Conservation (phyloP, 495 filamentous ascomycete species). For the Penicillium longicatenatum region DNA sequence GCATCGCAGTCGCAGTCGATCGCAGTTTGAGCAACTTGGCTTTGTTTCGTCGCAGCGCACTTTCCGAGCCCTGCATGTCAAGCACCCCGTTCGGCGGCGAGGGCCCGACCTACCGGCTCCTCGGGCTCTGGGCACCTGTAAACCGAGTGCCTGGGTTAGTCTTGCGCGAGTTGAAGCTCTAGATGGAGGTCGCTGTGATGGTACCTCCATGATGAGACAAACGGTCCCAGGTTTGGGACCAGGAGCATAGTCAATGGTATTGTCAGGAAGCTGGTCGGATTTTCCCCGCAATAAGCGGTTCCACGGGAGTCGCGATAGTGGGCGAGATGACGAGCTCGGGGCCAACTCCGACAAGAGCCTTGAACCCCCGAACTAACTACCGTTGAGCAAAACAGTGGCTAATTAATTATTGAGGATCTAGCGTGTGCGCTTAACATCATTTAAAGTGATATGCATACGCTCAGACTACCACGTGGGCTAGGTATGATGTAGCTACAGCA, state of each 20-base stretch:
- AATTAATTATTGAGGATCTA: neutral
- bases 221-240: neutral
- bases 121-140: conserved; percentile 37
- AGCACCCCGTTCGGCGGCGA: conserved; percentile 46
- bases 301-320: conserved; percentile 20
- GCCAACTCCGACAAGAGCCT: neutral
- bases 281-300: conserved; percentile 32
- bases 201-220: conserved; percentile 29
- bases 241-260: conserved; percentile 4
- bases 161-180: neutral
- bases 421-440: neutral
- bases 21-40: conserved; percentile 42
- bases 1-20: conserved; percentile 39
- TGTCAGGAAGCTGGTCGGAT: conserved; percentile 1
- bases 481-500: neutral
- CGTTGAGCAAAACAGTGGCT: neutral
- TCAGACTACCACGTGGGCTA: conserved; percentile 5
- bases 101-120: conserved; percentile 44
- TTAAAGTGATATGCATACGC: conserved; percentile 3
- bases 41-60: conserved; percentile 48
- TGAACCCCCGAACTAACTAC: neutral
- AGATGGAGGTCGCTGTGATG: neutral
- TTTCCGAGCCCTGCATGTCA: conserved; percentile 49
- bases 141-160: conserved; percentile 42
- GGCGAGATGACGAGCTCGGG: conserved; percentile 23